Base-by-base conservation (phyloP, 2,329 filamentous ascomycete genomes). In the Ophiostoma perfectum region DNA sequence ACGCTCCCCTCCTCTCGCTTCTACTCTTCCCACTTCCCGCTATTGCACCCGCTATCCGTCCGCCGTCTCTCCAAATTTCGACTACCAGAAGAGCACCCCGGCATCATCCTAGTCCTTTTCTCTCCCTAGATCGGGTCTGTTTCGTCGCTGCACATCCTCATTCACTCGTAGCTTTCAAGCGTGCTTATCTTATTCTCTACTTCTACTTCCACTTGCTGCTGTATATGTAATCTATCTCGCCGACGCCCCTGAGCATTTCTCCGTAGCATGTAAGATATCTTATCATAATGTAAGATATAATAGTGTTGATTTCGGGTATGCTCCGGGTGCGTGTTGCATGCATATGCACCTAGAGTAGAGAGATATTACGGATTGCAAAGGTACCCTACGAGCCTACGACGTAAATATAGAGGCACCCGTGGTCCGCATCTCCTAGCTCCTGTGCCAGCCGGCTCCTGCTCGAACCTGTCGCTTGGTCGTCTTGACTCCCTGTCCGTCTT, bases 131-230 rank as follows among this genome's bases (percentile, higher is more conserved):
- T 55, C 42, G 49, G 49, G 49, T 18, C 44, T 44, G 65, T 69
- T 66, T 66, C 27, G 45, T 58, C 45, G 27, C 49, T 66, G 67
- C 67, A 64, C 67, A 69, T 69, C 65, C 58, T 69, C 68, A 69
- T 69, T 69, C 68, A 38, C 27, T 55, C 18, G 49, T 27, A 27
- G 49, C 14, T 39, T 62, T 41, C 12, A 62, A 27, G 27, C 27
- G 49, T 55, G 49, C 49, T 27, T 55, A 55, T 55, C 47, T 55
- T 27, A 9, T 55, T 27, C n/a, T 11, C 5, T 55, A 12, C 45
- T 47, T 14, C 16, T 47, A 14, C 14, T 47, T 14, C 45, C 11
- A 27, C 3, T 27, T 27, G 27, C 27, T 27, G 27, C 27, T 27
- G 27, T 27, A 27, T 27, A 27, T 18, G 6, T 55, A 3, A 55